Percentiles rank a stretch among this genome's conserved stretches.
Evolutionary conservation across 2,329 filamentous ascomycete genomes (phyloP).

Genomic region (Verticillium klebahnii): DNA sequence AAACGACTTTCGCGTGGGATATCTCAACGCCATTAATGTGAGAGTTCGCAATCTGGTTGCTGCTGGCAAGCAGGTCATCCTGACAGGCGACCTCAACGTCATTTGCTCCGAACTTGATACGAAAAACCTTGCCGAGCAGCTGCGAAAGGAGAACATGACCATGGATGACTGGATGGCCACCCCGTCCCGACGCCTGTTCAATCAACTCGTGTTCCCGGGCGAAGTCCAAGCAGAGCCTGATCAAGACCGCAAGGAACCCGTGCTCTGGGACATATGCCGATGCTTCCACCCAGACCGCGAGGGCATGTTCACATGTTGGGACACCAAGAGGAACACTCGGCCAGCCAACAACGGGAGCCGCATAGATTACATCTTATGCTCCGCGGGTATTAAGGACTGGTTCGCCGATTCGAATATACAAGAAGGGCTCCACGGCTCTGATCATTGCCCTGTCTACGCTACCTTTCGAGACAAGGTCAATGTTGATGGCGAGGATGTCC

Average conservation of each 20-base stretch:
- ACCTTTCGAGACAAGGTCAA: constrained; percentile 61
- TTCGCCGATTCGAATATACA: constrained; percentile 81
- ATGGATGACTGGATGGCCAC: constrained; percentile 67
- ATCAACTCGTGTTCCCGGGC: constrained; percentile 75
- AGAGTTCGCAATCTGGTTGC: constrained; percentile 78
- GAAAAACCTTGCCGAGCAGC: constrained; percentile 65
- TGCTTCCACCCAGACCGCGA: constrained; percentile 72
- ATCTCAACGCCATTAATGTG: constrained; percentile 73
- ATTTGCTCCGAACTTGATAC: constrained; percentile 65
- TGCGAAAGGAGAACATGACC: constrained; percentile 65
- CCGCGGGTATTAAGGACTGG: constrained; percentile 72
- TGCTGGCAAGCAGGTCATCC: constrained; percentile 77
- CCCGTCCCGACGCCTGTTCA: constrained; percentile 73
- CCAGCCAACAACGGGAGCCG: constrained; percentile 89
- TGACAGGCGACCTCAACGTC: constrained; percentile 89
- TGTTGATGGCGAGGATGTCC: constrained; percentile 39
- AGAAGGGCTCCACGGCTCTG: constrained; percentile 88
- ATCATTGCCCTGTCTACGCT: constrained; percentile 92
- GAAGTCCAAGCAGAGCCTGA: constrained; percentile 64
- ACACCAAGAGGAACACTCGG: constrained; percentile 90
- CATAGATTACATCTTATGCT: constrained; percentile 92
- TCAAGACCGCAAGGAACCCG: constrained; percentile 61
- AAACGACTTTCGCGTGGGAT: constrained; percentile 76
- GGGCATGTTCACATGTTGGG: constrained; percentile 98
- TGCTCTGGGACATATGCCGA: constrained; percentile 80